These are phyloP conservation scores for Colletotrichum sp. DNA, from an alignment of 2,329 filamentous ascomycete species.

Conservation along the genomic window DNA sequence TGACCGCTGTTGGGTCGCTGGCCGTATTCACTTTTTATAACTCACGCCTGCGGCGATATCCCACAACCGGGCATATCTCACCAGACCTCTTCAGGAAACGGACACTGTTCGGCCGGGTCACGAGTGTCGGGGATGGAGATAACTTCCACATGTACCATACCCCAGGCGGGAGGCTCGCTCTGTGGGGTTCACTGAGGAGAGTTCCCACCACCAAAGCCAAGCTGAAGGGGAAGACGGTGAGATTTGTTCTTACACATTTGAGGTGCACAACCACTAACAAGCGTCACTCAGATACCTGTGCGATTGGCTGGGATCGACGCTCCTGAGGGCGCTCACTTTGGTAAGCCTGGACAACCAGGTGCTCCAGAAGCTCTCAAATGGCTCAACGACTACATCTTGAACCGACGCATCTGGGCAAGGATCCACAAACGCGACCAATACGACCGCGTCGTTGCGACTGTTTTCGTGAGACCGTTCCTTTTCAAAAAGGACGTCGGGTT, in stretches of 20 bases:
- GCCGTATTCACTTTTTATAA: slow-evolving; percentile 67
- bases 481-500: slow-evolving; percentile 82
- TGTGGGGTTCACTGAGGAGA: slow-evolving; percentile 90
- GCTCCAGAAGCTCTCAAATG: slow-evolving; percentile 81
- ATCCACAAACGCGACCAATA: slow-evolving; percentile 91
- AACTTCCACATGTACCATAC: slow-evolving; percentile 96
- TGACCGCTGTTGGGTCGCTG: slow-evolving; percentile 57
- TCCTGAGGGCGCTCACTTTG: slow-evolving; percentile 92
- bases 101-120: slow-evolving; percentile 84
- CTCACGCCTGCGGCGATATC: slow-evolving; percentile 84
- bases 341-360: slow-evolving; percentile 83
- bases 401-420: slow-evolving; percentile 79
- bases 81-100: slow-evolving; percentile 76
- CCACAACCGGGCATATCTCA: slow-evolving; percentile 75
- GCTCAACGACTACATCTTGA: slow-evolving; percentile 75
- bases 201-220: slow-evolving; percentile 73
- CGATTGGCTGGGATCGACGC: slow-evolving; percentile 93
- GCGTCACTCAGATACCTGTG: slow-evolving; percentile 72
- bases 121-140: slow-evolving; percentile 94
- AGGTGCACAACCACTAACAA: background rate
- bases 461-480: slow-evolving; percentile 73
- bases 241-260: slow-evolving; percentile 28
- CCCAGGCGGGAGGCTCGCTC: slow-evolving; percentile 83
- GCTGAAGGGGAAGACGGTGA: slow-evolving; percentile 79
- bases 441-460: slow-evolving; percentile 86